Percentiles rank a stretch among this genome's conserved stretches.
Conservation (phyloP, 768 basidiomycete genomes). For the Psilocybe cyanescens region DNA sequence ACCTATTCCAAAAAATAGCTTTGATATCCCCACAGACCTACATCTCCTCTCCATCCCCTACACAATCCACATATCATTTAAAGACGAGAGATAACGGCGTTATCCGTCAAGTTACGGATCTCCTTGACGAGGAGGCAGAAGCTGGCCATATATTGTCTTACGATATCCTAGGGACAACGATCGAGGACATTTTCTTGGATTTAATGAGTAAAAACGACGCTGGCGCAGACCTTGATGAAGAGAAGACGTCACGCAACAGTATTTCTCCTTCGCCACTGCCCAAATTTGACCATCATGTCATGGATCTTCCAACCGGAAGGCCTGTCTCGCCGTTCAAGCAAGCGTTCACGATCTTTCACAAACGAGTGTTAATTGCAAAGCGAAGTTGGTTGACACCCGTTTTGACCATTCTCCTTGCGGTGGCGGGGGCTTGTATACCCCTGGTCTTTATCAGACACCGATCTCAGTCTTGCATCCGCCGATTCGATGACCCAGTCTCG, state of each 20-base stretch:
- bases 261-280: conserved; percentile 21
- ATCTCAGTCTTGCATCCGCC: conserved; percentile 51
- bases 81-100: conserved; percentile 58
- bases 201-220: conserved; percentile 59
- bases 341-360: conserved; percentile 74
- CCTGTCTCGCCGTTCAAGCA: conserved; percentile 63
- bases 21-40: conserved; percentile 48
- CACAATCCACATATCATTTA: conserved; percentile 56
- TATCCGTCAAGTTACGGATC: conserved; percentile 59
- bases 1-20: conserved; percentile 48
- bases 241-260: conserved; percentile 21
- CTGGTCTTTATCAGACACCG: conserved; percentile 62
- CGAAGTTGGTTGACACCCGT: conserved; percentile 73
- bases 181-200: conserved; percentile 82
- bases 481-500: conserved; percentile 37
- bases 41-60: conserved; percentile 44
- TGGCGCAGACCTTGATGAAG: conserved; percentile 11
- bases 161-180: conserved; percentile 72
- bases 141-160: conserved; percentile 50
- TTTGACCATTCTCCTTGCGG: conserved; percentile 54
- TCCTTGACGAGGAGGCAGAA: conserved; percentile 51
- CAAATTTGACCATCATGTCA: conserved; percentile 15
- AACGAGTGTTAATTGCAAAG: conserved; percentile 64
- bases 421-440: conserved; percentile 70
- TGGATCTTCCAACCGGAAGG: conserved; percentile 55